These are phyloP conservation scores for Yamadazyma laniorum DNA, from an alignment of 805 yeast species.

Conservation along the genomic window DNA sequence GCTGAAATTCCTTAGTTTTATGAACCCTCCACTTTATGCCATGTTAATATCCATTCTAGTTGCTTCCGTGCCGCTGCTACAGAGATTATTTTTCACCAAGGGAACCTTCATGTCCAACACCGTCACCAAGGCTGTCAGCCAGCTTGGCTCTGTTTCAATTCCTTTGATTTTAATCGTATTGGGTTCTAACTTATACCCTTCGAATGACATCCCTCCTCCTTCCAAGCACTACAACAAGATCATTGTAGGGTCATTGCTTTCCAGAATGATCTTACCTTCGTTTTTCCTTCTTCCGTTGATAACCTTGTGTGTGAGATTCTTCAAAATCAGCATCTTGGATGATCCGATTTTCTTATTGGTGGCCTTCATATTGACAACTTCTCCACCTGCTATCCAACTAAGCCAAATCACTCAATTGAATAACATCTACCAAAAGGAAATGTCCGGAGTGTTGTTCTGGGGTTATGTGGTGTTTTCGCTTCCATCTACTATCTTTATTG, in stretches of 20 bases:
- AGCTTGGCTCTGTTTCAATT: slow-evolving; percentile 71
- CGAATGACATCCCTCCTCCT: slow-evolving; percentile 64
- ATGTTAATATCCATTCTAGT: slow-evolving; percentile 68
- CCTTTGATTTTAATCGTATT: slow-evolving; percentile 73
- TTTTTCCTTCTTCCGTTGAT: slow-evolving; percentile 64
- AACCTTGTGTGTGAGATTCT: slow-evolving; percentile 59
- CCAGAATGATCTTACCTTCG: slow-evolving; percentile 79
- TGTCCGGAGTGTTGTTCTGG: slow-evolving; percentile 81
- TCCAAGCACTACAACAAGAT: slow-evolving; percentile 61
- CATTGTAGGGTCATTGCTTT: slow-evolving; percentile 65
- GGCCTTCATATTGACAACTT: slow-evolving; percentile 68
- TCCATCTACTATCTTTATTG: slow-evolving; percentile 73
- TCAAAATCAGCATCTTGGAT: slow-evolving; percentile 66
- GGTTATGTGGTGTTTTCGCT: slow-evolving; percentile 74
- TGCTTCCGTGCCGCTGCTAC: slow-evolving; percentile 62
- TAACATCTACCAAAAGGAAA: slow-evolving; percentile 72
- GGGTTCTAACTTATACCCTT: slow-evolving; percentile 76
- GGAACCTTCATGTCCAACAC: slow-evolving; percentile 66
- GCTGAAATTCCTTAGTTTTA: slow-evolving; percentile 25
- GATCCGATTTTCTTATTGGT: slow-evolving; percentile 81
- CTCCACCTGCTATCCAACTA: slow-evolving; percentile 83
- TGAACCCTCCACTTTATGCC: slow-evolving; percentile 85
- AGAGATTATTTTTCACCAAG: slow-evolving; percentile 48
- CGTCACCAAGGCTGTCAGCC: slow-evolving; percentile 57
- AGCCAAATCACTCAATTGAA: slow-evolving; percentile 80